A percentile compares a stretch with the other conserved stretches of the same genome.
Evolutionary conservation across 306 rosid species (phyloP).

Genomic region (Prunus dulcis): DNA sequence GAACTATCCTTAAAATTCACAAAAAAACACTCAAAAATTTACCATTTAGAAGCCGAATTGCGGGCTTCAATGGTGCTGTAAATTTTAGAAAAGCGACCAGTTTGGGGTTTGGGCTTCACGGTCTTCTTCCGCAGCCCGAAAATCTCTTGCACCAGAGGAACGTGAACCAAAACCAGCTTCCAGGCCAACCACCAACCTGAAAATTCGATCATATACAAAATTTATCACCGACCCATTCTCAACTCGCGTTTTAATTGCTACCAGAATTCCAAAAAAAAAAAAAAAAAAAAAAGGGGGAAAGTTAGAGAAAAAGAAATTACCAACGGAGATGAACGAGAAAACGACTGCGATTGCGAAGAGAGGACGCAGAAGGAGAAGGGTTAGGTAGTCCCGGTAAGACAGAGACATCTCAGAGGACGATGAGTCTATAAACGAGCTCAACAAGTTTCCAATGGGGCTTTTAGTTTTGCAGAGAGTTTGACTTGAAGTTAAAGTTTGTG

Average conservation of each 20-base stretch:
- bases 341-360: conserved; percentile 52
- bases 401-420: conserved; percentile 17
- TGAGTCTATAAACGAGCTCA: conserved; percentile 8
- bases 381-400: conserved; percentile 44
- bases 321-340: conserved; percentile 48
- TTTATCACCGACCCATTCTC: conserved; percentile 11
- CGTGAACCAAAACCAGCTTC: conserved; percentile 86
- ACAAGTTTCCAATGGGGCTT: neutral
- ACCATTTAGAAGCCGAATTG: conserved; percentile 46
- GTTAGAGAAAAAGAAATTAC: conserved; percentile 27
- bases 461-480: neutral
- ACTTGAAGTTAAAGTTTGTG: neutral
- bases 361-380: conserved; percentile 55
- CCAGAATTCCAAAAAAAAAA: neutral
- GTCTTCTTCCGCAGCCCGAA: conserved; percentile 71
- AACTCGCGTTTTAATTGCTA: neutral
- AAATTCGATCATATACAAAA: neutral
- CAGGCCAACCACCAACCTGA: conserved; percentile 88
- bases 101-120: conserved; percentile 48
- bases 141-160: conserved; percentile 85
- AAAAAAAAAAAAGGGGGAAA: neutral
- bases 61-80: conserved; percentile 46
- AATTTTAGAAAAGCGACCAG: conserved; percentile 54
- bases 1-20: neutral
- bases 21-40: neutral